Percentiles rank a stretch among this genome's conserved stretches.
phyloP scores from a whole-genome alignment of 228 moss, liverwort and hornwort genomes.

The Sphagnum fallax region DNA sequence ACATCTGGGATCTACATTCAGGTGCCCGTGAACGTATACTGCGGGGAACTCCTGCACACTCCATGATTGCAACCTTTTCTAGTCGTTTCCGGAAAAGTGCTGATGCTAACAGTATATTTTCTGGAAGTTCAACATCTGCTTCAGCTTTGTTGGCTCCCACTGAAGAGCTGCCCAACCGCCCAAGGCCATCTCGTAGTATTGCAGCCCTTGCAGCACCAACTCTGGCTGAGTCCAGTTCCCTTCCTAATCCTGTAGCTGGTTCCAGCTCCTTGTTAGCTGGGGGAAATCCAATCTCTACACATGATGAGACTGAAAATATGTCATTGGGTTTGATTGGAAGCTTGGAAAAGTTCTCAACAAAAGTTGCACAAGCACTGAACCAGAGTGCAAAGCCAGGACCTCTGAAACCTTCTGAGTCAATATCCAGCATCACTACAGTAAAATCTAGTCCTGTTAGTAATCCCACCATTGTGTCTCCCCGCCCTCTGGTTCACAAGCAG shows the following conservation, averaged over 20 bases:
- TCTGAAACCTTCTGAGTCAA: slow-evolving; percentile 3
- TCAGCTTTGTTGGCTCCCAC: slow-evolving; percentile 7
- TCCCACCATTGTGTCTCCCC: neutral
- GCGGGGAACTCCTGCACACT: slow-evolving; percentile 8
- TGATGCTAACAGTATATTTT: slow-evolving; percentile 5
- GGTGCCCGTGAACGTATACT: slow-evolving; percentile 11
- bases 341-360: slow-evolving; percentile 7
- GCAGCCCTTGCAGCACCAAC: neutral
- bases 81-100: slow-evolving; percentile 3
- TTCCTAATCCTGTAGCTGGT: neutral
- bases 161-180: slow-evolving; percentile 2
- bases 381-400: neutral
- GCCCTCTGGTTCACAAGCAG: slow-evolving; percentile 2
- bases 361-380: slow-evolving; percentile 8
- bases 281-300: neutral
- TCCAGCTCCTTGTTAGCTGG: neutral
- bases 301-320: neutral
- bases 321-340: slow-evolving; percentile 3
- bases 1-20: slow-evolving; percentile 12
- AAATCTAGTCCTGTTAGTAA: neutral
- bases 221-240: neutral
- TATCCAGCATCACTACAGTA: neutral
- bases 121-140: slow-evolving; percentile 9
- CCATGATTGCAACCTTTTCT: slow-evolving; percentile 4
- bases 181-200: neutral